phyloP scores from a whole-genome alignment of 352 stramenopile genomes.

The Globisporangium abappressorium region DNA sequence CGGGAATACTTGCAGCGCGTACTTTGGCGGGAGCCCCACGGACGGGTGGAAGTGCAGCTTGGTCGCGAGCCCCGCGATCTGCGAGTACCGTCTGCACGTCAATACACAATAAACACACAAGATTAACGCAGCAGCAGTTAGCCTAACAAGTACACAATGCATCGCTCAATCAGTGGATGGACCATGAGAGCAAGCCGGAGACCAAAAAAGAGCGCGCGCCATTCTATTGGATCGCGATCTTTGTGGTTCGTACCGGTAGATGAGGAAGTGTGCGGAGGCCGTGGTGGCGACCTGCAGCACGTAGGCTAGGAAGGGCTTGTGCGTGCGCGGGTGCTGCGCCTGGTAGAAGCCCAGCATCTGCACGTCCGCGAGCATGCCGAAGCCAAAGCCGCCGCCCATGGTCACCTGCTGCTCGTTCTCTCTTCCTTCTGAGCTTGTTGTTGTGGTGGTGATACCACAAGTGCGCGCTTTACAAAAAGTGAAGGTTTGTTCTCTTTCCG shows the following conservation, averaged over 20 bases:
- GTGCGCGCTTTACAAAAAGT: not conserved
- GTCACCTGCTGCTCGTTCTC: not conserved
- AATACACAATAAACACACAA: not conserved
- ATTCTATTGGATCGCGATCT: not conserved
- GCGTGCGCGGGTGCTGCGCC: conserved; percentile 43
- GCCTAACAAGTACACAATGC: no score
- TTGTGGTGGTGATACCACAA: not conserved
- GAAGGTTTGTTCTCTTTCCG: not conserved
- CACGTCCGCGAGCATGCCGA: conserved; percentile 61
- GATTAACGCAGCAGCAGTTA: not conserved
- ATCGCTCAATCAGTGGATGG: no score
- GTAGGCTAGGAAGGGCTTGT: conserved; percentile 66
- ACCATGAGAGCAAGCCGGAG: not conserved
- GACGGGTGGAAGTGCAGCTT: conserved; percentile 69
- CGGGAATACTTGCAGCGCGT: conserved; percentile 76
- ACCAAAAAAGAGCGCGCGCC: not conserved
- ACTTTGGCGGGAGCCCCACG: conserved; percentile 75
- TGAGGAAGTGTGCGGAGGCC: conserved; percentile 45
- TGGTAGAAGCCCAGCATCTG: conserved; percentile 83
- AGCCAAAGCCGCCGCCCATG: conserved; percentile 52
- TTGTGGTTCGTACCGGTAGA: conserved; percentile 42
- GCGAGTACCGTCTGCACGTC: conserved; percentile 54
- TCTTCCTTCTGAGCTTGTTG: not conserved
- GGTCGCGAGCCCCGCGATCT: conserved; percentile 55
- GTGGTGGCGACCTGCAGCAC: conserved; percentile 62